phyloP scores from a whole-genome alignment of 192 early-diverging fungal genomes.

The Linnemannia schmuckeri region DNA sequence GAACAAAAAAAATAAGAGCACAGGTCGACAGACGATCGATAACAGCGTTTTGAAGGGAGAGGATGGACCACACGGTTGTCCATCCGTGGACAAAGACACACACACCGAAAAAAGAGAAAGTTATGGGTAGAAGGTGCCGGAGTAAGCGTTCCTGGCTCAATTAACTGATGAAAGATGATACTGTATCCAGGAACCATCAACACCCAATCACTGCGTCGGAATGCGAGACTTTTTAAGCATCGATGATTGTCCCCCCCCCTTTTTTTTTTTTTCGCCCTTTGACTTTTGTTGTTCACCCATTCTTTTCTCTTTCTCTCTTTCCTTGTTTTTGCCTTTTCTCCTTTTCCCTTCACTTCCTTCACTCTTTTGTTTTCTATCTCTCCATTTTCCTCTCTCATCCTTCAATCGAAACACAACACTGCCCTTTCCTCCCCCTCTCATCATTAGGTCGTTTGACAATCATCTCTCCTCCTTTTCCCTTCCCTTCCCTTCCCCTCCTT shows the following conservation, averaged over 20 bases:
- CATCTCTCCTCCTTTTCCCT: not conserved
- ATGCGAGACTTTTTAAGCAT: slow-evolving; percentile 2
- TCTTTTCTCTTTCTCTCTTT: not conserved
- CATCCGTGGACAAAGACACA: not conserved
- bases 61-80: not conserved
- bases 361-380: not conserved
- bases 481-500: not conserved
- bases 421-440: not conserved
- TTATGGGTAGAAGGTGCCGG: not conserved
- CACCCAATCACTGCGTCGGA: not conserved
- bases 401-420: not conserved
- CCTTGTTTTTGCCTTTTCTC: not conserved
- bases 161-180: not conserved
- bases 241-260: not conserved
- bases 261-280: too few species aligned
- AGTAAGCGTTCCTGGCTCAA: not conserved
- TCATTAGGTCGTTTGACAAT: not conserved
- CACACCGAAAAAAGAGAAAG: not conserved
- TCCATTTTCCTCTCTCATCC: too few species aligned
- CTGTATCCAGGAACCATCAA: not conserved
- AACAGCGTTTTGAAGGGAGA: not conserved
- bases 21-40: not conserved
- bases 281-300: not conserved
- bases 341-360: not conserved
- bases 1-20: not conserved